Evolutionary conservation across 176 grass and related monocot genomes (phyloP).

Genomic region (sorghum (Sorghum bicolor)): Sorghum_bicolor_NCBIv3 NC_012878.2:56206501-56207000

Average conservation of each 20-base stretch:
- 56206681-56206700: not conserved
- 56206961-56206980: too few relatives aligned
- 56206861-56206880: not conserved
- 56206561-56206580: not conserved
- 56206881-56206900: not conserved
- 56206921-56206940: not conserved
- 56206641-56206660: not conserved
- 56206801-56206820: conserved; percentile 15
- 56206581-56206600: not conserved
- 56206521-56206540: not conserved
- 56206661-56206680: not conserved
- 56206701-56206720: not conserved
- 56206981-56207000: too few relatives aligned
- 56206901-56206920: not conserved
- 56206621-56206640: not conserved
- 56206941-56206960: not conserved
- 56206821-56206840: not conserved
- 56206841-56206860: not conserved
- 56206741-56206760: not conserved
- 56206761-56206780: not conserved
- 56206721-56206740: not conserved
- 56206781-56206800: not conserved
- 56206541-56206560: not conserved
- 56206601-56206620: not conserved
- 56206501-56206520: not conserved